Evolutionary conservation across 371 early-diverging fungal species (phyloP), one percentile per base, ranked within the genome.

Genomic region (Lichtheimia ornata): DNA sequence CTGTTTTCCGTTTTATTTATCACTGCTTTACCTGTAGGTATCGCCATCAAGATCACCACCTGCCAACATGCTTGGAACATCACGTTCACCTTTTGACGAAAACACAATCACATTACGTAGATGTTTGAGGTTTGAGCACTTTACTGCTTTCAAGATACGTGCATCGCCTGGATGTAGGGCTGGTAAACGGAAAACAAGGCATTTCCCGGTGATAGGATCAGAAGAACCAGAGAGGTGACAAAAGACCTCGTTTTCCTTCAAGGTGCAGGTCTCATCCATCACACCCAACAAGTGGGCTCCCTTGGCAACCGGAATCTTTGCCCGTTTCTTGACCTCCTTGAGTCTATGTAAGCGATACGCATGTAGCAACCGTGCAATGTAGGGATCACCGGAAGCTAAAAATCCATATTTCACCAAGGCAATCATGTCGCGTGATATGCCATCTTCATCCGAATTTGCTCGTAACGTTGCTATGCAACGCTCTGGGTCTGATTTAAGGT

Each of bases 41-140:
- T 94, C 94, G 5, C 92, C 91, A 62, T 92, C 94, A 0, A 91
- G 69, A 67, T 93, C 93, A 2, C 90, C 90, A 15, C 94, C 93
- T 15, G 88, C 81, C 55, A 89, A 85, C 79, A 82, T 76, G 61
- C 86, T 88, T 5, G 92, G 88, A 12, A 91, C 62, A 28, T 88
- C 88, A 14, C 90, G 74, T 0, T 66, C 20, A 0, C 94, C 94
- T 47, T 77, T 70, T 35, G 84, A 74, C 15, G 88, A 81, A 64
- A 93, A 94, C 0, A 93, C 92, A 4, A 96, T 72, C 5, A 91
- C 91, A 62, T 94, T 86, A 3, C 73, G 57, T 28, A 91, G 63
- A 61, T 90, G 85, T 5, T 57, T 60, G n/a, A 94, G 71, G 25
- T 77, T 66, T 0, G 74, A 69, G 18, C 78, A 63, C 53, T 90